Conservation (phyloP, 1,284 basidiomycete species). For the Flammula alnicola region DNA sequence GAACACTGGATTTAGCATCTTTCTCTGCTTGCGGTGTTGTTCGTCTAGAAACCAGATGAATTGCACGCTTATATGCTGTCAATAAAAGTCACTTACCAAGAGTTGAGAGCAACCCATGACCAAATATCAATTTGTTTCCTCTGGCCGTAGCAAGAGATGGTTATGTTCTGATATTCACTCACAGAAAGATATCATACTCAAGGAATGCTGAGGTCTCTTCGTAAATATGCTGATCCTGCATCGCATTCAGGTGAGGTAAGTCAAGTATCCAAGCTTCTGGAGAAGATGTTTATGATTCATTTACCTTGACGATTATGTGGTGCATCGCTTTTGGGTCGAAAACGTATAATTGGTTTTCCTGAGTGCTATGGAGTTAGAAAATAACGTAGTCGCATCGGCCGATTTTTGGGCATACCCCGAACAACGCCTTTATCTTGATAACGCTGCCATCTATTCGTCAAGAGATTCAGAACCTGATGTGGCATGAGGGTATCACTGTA, state of each 20-base stretch:
- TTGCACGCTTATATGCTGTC: no score
- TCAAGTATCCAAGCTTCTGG: no score
- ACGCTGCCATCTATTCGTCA: slow-evolving; percentile 34
- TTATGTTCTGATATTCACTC: not conserved
- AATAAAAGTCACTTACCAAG: slow-evolving; percentile 14
- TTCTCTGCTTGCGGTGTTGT: slow-evolving; percentile 48
- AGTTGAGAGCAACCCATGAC: slow-evolving; percentile 23
- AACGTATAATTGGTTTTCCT: slow-evolving; percentile 32
- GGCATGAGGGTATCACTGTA: not conserved
- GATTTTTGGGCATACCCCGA: slow-evolving; percentile 28
- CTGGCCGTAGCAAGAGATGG: slow-evolving; percentile 4
- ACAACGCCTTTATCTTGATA: slow-evolving; percentile 30
- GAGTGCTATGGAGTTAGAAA: not conserved
- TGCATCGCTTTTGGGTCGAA: slow-evolving; percentile 40
- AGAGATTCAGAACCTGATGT: not conserved
- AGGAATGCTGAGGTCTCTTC: slow-evolving; percentile 42
- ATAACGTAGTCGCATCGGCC: not conserved
- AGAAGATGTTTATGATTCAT: not conserved
- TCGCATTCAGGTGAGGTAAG: not conserved
- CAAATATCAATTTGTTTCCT: slow-evolving; percentile 23
- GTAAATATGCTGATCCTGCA: slow-evolving; percentile 33
- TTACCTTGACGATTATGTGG: slow-evolving; percentile 40
- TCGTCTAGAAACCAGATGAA: slow-evolving; percentile 19
- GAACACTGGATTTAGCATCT: slow-evolving; percentile 54
- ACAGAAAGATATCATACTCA: slow-evolving; percentile 20